Conservation (phyloP, 768 basidiomycete species). For the Nevesoporus exiguus region DNA sequence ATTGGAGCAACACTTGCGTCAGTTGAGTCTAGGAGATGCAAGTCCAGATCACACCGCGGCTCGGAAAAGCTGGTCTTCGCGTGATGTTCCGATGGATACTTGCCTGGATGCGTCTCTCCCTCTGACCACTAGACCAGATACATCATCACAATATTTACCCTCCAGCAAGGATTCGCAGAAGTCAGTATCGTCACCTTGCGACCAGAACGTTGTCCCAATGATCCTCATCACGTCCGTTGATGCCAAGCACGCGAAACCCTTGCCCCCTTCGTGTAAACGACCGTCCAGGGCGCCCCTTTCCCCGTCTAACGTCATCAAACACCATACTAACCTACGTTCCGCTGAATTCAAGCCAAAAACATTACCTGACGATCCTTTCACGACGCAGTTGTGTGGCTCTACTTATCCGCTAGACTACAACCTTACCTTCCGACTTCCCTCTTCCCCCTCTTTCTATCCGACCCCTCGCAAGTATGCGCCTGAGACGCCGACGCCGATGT, state of each 20-base stretch:
- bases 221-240: conserved; percentile 27
- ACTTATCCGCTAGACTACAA: neutral
- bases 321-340: neutral
- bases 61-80: neutral
- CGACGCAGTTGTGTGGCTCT: neutral
- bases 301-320: conserved; percentile 8
- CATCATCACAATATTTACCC: neutral
- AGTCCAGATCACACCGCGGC: conserved; percentile 1
- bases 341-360: neutral
- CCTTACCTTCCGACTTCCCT: conserved; percentile 15
- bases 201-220: conserved; percentile 14
- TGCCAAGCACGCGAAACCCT: conserved; percentile 22
- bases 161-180: neutral
- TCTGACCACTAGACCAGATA: neutral
- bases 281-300: conserved; percentile 14
- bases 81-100: conserved; percentile 7
- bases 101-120: neutral
- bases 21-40: conserved; percentile 13
- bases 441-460: conserved; percentile 1
- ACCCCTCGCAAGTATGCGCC: conserved; percentile 3
- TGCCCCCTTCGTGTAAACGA: conserved; percentile 13
- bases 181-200: neutral
- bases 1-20: conserved; percentile 19
- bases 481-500: conserved; percentile 28
- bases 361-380: conserved; percentile 17